Conservation (phyloP, 176 grass and related monocot genomes). For the Eleusine indica region DNA sequence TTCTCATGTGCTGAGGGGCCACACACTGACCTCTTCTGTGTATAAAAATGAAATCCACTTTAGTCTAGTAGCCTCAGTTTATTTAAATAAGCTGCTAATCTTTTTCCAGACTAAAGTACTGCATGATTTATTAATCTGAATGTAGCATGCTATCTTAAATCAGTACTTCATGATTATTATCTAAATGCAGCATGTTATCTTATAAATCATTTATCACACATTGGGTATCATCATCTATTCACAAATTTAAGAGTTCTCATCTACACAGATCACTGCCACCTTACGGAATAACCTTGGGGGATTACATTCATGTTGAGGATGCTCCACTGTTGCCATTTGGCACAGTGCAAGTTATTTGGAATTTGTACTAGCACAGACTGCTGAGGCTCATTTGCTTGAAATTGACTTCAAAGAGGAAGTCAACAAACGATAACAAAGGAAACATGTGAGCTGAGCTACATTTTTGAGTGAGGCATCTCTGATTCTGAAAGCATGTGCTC, state of each 20-base stretch:
- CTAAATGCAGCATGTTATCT: not conserved
- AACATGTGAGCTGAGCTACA: not conserved
- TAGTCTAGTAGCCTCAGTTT: not conserved
- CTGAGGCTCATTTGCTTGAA: not conserved
- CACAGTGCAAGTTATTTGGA: not conserved
- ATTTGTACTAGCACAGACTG: not conserved
- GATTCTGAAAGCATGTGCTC: slow-evolving; percentile 7
- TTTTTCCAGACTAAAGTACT: slow-evolving; percentile 2
- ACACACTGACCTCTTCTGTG: slow-evolving; percentile 8
- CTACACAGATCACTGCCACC: slow-evolving; percentile 1
- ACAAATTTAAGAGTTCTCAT: not conserved
- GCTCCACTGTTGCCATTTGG: not conserved
- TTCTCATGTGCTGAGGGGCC: not conserved
- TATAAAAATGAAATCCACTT: slow-evolving; percentile 20
- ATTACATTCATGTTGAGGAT: not conserved
- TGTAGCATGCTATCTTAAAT: not conserved
- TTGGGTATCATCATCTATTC: not conserved
- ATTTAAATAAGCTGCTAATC: not conserved
- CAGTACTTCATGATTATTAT: not conserved
- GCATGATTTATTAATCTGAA: not conserved
- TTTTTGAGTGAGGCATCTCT: not conserved
- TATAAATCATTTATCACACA: not conserved
- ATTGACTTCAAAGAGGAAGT: not conserved
- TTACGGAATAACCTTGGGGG: not conserved
- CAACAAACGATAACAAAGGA: not conserved